A percentile compares a stretch with the other conserved stretches of the same genome.
These are phyloP conservation scores for Bacidia rubella DNA, from an alignment of 495 filamentous ascomycete species.

Conservation along the genomic window DNA sequence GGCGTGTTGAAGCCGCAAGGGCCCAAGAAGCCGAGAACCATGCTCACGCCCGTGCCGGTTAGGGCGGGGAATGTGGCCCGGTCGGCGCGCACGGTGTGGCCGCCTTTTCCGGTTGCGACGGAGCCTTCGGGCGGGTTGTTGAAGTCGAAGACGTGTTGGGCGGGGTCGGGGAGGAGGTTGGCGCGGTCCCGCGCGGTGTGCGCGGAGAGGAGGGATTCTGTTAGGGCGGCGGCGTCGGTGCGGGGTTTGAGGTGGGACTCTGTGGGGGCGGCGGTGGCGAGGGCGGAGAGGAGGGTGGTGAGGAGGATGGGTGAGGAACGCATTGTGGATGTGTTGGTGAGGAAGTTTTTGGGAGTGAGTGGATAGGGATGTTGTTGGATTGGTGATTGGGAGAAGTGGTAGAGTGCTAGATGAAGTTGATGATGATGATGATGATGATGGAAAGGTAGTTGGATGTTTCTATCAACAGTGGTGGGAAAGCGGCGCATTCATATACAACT, in stretches of 20 bases:
- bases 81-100: conserved; percentile 25
- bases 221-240: conserved; percentile 20
- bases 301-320: conserved; percentile 1
- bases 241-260: conserved; percentile 11
- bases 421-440: too few relatives aligned
- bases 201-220: conserved; percentile 12
- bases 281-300: conserved; percentile 19
- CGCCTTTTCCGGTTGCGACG: conserved; percentile 22
- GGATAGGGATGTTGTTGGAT: too few relatives aligned
- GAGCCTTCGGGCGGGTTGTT: conserved; percentile 16
- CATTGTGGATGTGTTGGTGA: too few relatives aligned
- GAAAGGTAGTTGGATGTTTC: too few relatives aligned
- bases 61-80: conserved; percentile 30
- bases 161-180: conserved; percentile 21
- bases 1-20: conserved; percentile 36
- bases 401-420: too few relatives aligned
- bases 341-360: too few relatives aligned
- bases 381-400: too few relatives aligned
- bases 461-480: too few relatives aligned
- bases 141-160: conserved; percentile 29
- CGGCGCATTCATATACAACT: too few relatives aligned
- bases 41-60: conserved; percentile 24
- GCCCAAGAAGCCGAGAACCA: conserved; percentile 28
- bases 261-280: conserved; percentile 27
- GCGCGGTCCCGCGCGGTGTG: conserved; percentile 17